Percentiles rank a stretch among this genome's conserved stretches.
Conservation (phyloP, 805 yeast genomes). For the Cyberlindnera lachancei region DNA sequence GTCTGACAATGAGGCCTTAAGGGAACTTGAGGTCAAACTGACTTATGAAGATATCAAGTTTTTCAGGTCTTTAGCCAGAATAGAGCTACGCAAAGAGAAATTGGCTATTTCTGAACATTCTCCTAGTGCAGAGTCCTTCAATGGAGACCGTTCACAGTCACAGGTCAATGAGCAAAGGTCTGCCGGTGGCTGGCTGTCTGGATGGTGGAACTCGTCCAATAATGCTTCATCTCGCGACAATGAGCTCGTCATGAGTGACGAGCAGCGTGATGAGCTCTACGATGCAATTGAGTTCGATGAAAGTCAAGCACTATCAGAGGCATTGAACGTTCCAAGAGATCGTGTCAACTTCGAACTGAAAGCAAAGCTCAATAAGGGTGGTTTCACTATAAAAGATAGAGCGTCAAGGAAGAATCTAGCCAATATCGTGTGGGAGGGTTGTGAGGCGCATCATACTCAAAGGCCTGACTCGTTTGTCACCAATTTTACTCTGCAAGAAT, state of each 20-base stretch:
- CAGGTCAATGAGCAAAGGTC: background rate
- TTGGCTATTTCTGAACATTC: conserved; percentile 16
- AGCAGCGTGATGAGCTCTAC: conserved; percentile 81
- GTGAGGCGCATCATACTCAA: conserved; percentile 63
- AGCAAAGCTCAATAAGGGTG: conserved; percentile 69
- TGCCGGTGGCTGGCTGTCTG: conserved; percentile 56
- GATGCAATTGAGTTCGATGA: conserved; percentile 93
- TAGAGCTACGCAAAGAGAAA: conserved; percentile 54
- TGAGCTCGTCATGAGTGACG: conserved; percentile 61
- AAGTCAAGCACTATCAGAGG: conserved; percentile 37
- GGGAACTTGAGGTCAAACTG: conserved; percentile 49
- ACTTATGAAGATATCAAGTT: conserved; percentile 76
- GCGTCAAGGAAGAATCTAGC: conserved; percentile 44
- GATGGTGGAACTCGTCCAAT: conserved; percentile 44
- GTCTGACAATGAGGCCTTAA: conserved; percentile 32
- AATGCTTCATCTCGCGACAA: conserved; percentile 25
- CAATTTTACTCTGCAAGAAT: conserved; percentile 69
- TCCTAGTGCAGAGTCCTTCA: conserved; percentile 5
- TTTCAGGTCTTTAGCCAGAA: conserved; percentile 73
- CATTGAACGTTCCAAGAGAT: conserved; percentile 66
- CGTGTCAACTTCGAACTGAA: conserved; percentile 59
- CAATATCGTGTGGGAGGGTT: conserved; percentile 75
- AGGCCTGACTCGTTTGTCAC: conserved; percentile 72
- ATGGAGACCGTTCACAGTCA: conserved; percentile 5
- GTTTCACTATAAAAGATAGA: conserved; percentile 48